Percentiles rank a stretch among this genome's conserved stretches.
These are phyloP conservation scores for Alternaria novae-zelandiae DNA, from an alignment of 2,329 filamentous ascomycete species.

Conservation along the genomic window DNA sequence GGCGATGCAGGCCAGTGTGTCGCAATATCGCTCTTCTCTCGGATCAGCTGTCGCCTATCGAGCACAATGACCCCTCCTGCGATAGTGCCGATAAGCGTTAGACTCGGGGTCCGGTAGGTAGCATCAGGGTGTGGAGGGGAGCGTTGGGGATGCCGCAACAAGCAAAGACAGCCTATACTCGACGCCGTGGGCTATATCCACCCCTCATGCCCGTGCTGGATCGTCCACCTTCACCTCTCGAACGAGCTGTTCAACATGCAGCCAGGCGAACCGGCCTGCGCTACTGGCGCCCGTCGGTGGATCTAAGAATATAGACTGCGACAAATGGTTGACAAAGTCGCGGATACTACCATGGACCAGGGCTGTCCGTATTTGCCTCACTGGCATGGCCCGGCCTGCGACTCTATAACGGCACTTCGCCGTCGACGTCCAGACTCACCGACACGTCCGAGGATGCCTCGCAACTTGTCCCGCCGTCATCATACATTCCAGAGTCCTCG, in stretches of 20 bases:
- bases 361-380: conserved; percentile 27
- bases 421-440: conserved; percentile 35
- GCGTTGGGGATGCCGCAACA: conserved; percentile 26
- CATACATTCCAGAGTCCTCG: conserved; percentile 8
- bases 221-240: conserved; percentile 8
- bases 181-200: conserved; percentile 6
- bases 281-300: conserved; percentile 23
- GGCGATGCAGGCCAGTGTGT: conserved; percentile 19
- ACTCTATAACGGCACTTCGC: conserved; percentile 24
- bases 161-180: conserved; percentile 22
- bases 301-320: conserved; percentile 25
- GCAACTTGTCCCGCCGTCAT: conserved; percentile 20
- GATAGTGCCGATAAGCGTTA: conserved; percentile 41
- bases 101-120: conserved; percentile 20
- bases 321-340: conserved; percentile 13
- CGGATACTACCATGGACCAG: conserved; percentile 23
- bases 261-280: conserved; percentile 12
- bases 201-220: conserved; percentile 5
- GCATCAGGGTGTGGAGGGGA: conserved; percentile 30
- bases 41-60: conserved; percentile 29
- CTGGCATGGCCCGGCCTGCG: conserved; percentile 23
- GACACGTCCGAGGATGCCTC: conserved; percentile 30
- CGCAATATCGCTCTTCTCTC: conserved; percentile 23
- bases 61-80: conserved; percentile 23
- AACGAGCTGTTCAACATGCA: conserved; percentile 14